These are phyloP conservation scores for Euptelea pleiosperma DNA, from an alignment of 164 flowering plant genomes.

Conservation along the genomic window DNA sequence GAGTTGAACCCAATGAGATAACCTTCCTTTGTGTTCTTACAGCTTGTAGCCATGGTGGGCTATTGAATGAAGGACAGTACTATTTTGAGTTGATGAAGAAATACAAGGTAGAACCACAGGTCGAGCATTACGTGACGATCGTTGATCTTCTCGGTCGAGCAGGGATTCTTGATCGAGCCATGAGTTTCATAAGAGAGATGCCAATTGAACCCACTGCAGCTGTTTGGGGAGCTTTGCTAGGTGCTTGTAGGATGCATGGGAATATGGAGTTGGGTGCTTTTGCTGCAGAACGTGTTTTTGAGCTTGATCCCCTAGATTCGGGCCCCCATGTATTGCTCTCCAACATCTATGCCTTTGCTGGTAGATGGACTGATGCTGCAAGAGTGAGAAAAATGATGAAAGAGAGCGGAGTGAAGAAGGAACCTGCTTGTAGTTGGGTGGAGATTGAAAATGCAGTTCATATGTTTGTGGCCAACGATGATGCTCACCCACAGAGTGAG, in stretches of 20 bases:
- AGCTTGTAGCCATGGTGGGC: constrained; percentile 72
- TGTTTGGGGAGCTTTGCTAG: constrained; percentile 64
- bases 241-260: constrained; percentile 67
- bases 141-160: constrained; percentile 77
- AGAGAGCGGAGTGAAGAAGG: constrained; percentile 53
- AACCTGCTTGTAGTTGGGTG: constrained; percentile 78
- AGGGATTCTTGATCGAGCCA: constrained; percentile 48
- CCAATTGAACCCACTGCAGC: constrained; percentile 57
- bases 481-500: constrained; percentile 45
- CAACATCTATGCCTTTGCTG: constrained; percentile 63
- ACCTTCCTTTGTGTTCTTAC: constrained; percentile 64
- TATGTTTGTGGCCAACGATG: constrained; percentile 54
- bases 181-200: constrained; percentile 45
- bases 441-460: constrained; percentile 60
- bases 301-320: constrained; percentile 59
- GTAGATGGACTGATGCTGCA: constrained; percentile 54
- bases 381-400: constrained; percentile 55
- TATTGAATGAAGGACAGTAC: constrained; percentile 47
- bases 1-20: constrained; percentile 49
- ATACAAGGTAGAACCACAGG: constrained; percentile 38
- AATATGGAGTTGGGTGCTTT: constrained; percentile 53
- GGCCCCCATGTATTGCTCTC: constrained; percentile 58
- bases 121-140: constrained; percentile 53
- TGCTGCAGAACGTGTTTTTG: constrained; percentile 62
- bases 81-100: constrained; percentile 56